Conservation (phyloP, 2,329 filamentous ascomycete genomes). For the Dichotomopilus funicola region DNA sequence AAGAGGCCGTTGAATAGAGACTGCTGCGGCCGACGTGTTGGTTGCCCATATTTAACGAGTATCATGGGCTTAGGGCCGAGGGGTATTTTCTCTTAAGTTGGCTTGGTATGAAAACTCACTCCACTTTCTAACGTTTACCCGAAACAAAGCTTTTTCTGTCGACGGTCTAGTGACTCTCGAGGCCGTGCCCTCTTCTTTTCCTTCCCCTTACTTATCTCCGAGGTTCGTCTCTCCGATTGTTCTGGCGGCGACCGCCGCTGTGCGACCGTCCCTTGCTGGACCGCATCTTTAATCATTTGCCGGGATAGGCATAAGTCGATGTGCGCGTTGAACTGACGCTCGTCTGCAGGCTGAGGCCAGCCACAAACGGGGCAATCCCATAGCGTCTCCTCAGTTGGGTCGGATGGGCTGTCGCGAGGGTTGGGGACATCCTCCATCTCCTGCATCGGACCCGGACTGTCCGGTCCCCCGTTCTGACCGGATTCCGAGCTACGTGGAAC, state of each 20-base stretch:
- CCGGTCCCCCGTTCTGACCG: constrained; percentile 35
- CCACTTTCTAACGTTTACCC: constrained; percentile 26
- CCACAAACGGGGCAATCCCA: constrained; percentile 89
- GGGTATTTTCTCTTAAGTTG: too few species aligned
- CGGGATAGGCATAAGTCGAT: constrained; percentile 87
- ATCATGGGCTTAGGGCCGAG: too few species aligned
- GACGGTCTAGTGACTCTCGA: constrained; percentile 33
- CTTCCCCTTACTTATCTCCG: constrained; percentile 34
- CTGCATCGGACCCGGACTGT: constrained; percentile 32
- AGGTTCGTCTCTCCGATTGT: constrained; percentile 27
- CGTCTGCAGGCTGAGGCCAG: constrained; percentile 67
- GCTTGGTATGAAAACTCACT: too few species aligned
- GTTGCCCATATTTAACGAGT: too few species aligned
- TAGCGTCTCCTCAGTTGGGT: constrained; percentile 40
- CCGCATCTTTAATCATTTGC: constrained; percentile 76
- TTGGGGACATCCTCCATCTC: constrained; percentile 49
- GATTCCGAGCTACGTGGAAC: constrained; percentile 34
- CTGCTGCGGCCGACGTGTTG: too few species aligned
- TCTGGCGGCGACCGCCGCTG: constrained; percentile 11
- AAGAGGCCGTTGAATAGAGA: too few species aligned
- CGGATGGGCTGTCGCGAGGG: constrained; percentile 34
- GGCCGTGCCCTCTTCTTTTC: constrained; percentile 36
- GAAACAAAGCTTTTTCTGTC: constrained; percentile 49
- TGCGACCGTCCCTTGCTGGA: constrained; percentile 47
- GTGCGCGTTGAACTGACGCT: constrained; percentile 78